Conservation (phyloP, 2,329 filamentous ascomycete species). For the Aspergillus pseudotamarii region DNA sequence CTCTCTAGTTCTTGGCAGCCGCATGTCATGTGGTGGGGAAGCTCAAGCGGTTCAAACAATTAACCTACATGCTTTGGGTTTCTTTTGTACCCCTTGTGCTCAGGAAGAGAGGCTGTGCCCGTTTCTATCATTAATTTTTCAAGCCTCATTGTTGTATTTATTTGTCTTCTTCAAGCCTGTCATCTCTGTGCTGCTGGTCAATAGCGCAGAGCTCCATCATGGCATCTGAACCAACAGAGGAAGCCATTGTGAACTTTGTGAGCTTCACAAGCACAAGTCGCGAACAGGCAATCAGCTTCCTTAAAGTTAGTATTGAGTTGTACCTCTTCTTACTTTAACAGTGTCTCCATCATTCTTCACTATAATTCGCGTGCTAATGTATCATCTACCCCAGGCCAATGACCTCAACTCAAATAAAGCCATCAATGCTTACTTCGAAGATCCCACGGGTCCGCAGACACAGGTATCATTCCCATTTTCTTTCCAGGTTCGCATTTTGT, state of each 20-base stretch:
- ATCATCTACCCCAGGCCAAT: conserved; percentile 39
- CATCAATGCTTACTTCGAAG: conserved; percentile 52
- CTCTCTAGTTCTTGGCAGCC: conserved; percentile 15
- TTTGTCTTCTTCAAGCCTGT: background rate
- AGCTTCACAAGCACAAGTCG: conserved; percentile 44
- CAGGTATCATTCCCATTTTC: conserved; percentile 29
- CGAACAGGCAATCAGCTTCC: conserved; percentile 43
- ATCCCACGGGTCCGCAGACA: conserved; percentile 39
- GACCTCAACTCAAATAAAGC: conserved; percentile 49
- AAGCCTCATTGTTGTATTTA: background rate
- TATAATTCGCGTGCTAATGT: conserved; percentile 16
- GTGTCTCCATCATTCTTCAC: background rate
- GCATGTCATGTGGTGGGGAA: conserved; percentile 26
- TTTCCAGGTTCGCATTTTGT: no score
- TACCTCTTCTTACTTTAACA: background rate
- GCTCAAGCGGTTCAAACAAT: conserved; percentile 10
- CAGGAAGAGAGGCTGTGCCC: background rate
- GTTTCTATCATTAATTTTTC: no score
- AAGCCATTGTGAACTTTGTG: conserved; percentile 44
- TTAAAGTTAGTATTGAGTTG: conserved; percentile 37
- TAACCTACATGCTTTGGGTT: background rate
- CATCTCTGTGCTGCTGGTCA: background rate
- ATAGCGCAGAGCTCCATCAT: conserved; percentile 23
- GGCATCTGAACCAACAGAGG: conserved; percentile 43
- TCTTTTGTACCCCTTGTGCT: background rate